These are phyloP conservation scores for Scutellaria baicalensis DNA, from an alignment of 257 asterid species.

Conservation along the genomic window DNA sequence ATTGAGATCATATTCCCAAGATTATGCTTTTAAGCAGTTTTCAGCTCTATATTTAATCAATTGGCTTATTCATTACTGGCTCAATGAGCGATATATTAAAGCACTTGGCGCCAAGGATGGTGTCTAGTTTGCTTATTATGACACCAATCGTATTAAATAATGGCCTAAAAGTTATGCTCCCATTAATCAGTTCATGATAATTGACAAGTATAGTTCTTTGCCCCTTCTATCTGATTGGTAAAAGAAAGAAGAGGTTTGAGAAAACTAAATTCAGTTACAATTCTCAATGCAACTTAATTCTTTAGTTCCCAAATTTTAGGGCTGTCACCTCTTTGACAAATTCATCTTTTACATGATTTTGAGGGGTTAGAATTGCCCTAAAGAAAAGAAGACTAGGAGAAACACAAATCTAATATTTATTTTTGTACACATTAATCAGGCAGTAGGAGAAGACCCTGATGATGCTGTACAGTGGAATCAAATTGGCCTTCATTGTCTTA, in stretches of 20 bases:
- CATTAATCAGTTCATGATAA: neutral
- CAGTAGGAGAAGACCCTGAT: constrained; percentile 84
- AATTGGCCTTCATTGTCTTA: constrained; percentile 86
- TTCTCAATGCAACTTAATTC: neutral
- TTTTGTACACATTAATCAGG: constrained; percentile 38
- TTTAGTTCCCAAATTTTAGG: neutral
- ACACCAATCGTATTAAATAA: neutral
- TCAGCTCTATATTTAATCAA: neutral
- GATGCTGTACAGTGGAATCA: constrained; percentile 99
- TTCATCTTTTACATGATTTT: neutral
- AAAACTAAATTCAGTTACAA: neutral
- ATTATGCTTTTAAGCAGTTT: neutral
- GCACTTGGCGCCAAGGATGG: neutral
- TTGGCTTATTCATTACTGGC: neutral
- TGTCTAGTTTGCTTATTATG: neutral
- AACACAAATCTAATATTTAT: constrained; percentile 9
- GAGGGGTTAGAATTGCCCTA: neutral
- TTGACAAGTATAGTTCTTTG: neutral
- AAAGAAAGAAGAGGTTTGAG: neutral
- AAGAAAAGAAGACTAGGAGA: neutral
- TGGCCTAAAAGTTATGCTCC: neutral
- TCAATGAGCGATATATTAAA: neutral
- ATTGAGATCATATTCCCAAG: neutral
- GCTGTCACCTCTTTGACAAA: neutral
- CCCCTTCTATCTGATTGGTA: neutral